These are phyloP conservation scores for Xylariaceae sp. DNA, from an alignment of 2,329 filamentous ascomycete genomes.

Conservation along the genomic window DNA sequence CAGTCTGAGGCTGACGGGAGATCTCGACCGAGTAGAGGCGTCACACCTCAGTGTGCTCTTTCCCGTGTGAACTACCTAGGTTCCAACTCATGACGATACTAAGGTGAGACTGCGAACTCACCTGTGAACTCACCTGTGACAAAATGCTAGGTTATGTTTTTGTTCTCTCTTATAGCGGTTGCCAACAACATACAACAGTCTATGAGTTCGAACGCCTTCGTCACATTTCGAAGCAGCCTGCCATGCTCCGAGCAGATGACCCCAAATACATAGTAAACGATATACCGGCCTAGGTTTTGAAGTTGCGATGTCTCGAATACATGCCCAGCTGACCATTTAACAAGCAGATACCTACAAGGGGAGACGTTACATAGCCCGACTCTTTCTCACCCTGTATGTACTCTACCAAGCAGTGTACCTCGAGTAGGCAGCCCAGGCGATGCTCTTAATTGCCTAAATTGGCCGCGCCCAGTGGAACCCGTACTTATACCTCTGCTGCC, in stretches of 20 bases:
- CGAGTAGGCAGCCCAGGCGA: slow-evolving; percentile 15
- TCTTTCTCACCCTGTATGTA: slow-evolving; percentile 2
- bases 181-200: neutral
- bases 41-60: slow-evolving; percentile 1
- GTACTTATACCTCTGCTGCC: slow-evolving; percentile 18
- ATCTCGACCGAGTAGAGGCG: neutral
- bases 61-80: slow-evolving; percentile 9
- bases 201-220: neutral
- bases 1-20: neutral
- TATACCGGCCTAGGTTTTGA: neutral
- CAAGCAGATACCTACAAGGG: neutral
- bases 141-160: neutral
- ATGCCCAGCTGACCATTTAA: neutral
- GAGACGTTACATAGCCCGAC: slow-evolving; percentile 12
- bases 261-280: neutral
- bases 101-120: neutral
- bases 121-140: neutral
- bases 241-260: neutral
- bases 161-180: neutral
- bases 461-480: slow-evolving; percentile 18
- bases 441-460: slow-evolving; percentile 17
- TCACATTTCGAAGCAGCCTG: neutral
- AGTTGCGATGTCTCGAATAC: neutral
- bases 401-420: neutral
- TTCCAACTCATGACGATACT: slow-evolving; percentile 11